These are phyloP conservation scores for Penicillium sp. DNA, from an alignment of 2,329 filamentous ascomycete genomes.

Conservation along the genomic window DNA sequence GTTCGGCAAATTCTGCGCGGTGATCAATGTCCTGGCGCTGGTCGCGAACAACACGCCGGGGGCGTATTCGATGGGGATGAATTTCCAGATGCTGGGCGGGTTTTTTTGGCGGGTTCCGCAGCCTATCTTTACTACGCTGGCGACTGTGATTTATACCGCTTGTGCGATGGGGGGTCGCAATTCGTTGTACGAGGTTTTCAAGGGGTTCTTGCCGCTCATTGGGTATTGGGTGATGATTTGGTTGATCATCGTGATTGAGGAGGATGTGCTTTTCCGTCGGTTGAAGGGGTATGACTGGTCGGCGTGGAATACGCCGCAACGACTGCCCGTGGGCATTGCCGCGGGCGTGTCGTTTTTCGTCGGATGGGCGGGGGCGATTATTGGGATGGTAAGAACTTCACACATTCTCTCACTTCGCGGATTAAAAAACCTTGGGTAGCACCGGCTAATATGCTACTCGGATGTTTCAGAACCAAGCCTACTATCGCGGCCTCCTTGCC, in stretches of 20 bases:
- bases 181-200: conserved; percentile 47
- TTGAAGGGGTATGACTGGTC: conserved; percentile 43
- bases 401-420: neutral
- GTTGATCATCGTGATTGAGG: conserved; percentile 42
- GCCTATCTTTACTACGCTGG: conserved; percentile 45
- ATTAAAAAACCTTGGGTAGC: neutral
- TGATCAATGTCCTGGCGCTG: conserved; percentile 45
- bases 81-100: conserved; percentile 46
- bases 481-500: conserved; percentile 42
- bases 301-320: conserved; percentile 40
- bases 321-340: conserved; percentile 45
- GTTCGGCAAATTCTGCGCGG: conserved; percentile 48
- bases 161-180: conserved; percentile 49
- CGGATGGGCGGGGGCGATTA: conserved; percentile 44
- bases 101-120: conserved; percentile 43
- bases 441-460: neutral
- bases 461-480: conserved; percentile 36
- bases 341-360: conserved; percentile 40
- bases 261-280: conserved; percentile 47
- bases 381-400: conserved; percentile 38
- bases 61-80: conserved; percentile 49
- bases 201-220: conserved; percentile 50
- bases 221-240: conserved; percentile 50
- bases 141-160: conserved; percentile 44
- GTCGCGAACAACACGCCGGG: conserved; percentile 49